Evolutionary conservation across 352 stramenopile genomes (phyloP), one percentile per base, ranked within the genome.

Genomic region (Phytophthora kernoviae): DNA sequence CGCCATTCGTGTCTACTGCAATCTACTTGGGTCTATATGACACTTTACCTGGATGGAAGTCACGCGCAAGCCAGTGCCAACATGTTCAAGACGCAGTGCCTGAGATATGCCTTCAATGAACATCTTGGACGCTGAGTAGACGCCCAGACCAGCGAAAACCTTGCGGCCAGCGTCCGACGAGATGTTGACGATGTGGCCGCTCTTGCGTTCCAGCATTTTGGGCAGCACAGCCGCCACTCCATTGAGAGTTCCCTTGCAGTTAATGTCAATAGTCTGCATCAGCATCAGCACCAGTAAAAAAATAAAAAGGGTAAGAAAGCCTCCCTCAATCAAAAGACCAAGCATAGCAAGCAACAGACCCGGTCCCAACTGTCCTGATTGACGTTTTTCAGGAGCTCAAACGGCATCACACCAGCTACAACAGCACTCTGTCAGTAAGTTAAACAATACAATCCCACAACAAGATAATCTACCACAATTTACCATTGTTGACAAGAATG

Each of bases 161-260:
- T 90, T 89, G 39, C 85, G 81, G 7, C 87, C 87, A 30, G 87
- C 87, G 20, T 94, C 87, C 9, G 84, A 94, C n/a, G 85, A 92
- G 58, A 94, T 93, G 66, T 93, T 93, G 45, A 96, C 76, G 54
- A 96, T 94, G 56, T 96, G 87, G 10, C 87, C 84, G 11, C 55
- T 67, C 68, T 91, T 89, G 17, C 81, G 81, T 44, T 70, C 77
- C 37, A 94, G 54, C 82, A 95, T 93, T 33, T 87, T 71, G 2
- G 81, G 79, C 24, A 93, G 66, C 39, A 89, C 83, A 7, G 75
- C 75, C 0, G 77, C 89, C 59, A 97, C 84, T 18, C 88, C 89
- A 67, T 97, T 94, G 54, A 97, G 81, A 17, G 87, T 79, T 26
- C 91, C 93, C 62, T 97, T 97, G 77, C 90, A 97, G 72, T 98